Conservation (phyloP, 2,329 filamentous ascomycete species). For the Macrophomina phaseolina region DNA sequence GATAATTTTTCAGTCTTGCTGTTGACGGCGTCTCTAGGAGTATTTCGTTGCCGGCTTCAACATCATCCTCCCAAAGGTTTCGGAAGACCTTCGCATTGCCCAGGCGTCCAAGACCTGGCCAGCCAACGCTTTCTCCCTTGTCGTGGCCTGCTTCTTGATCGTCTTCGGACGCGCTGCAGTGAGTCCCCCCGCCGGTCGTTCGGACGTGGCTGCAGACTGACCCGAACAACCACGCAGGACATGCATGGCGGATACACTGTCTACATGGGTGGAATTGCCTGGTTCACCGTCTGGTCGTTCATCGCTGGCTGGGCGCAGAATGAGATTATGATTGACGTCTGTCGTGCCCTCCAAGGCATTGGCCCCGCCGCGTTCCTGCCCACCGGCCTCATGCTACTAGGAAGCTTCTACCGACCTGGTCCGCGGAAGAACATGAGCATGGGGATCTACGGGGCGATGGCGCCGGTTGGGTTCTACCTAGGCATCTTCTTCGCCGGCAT, state of each 20-base stretch:
- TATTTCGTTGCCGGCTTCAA: slow-evolving; percentile 79
- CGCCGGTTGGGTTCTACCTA: slow-evolving; percentile 61
- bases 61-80: slow-evolving; percentile 69
- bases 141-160: slow-evolving; percentile 54
- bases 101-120: slow-evolving; percentile 65
- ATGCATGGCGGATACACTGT: slow-evolving; percentile 67
- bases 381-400: slow-evolving; percentile 39
- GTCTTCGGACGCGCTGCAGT: slow-evolving; percentile 49
- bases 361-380: slow-evolving; percentile 43
- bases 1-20: too few relatives aligned
- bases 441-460: slow-evolving; percentile 55
- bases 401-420: slow-evolving; percentile 36
- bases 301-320: slow-evolving; percentile 34
- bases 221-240: slow-evolving; percentile 43
- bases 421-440: slow-evolving; percentile 38
- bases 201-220: too few relatives aligned
- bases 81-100: slow-evolving; percentile 66
- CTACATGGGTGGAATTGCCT: slow-evolving; percentile 61
- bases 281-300: neutral
- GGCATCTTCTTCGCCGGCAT: slow-evolving; percentile 71
- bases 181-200: too few relatives aligned
- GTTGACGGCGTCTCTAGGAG: slow-evolving; percentile 49
- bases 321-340: slow-evolving; percentile 42
- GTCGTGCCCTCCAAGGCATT: slow-evolving; percentile 42
- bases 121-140: slow-evolving; percentile 56